Conservation (phyloP, 2,329 filamentous ascomycete species). For the Alternaria brassicae region DNA sequence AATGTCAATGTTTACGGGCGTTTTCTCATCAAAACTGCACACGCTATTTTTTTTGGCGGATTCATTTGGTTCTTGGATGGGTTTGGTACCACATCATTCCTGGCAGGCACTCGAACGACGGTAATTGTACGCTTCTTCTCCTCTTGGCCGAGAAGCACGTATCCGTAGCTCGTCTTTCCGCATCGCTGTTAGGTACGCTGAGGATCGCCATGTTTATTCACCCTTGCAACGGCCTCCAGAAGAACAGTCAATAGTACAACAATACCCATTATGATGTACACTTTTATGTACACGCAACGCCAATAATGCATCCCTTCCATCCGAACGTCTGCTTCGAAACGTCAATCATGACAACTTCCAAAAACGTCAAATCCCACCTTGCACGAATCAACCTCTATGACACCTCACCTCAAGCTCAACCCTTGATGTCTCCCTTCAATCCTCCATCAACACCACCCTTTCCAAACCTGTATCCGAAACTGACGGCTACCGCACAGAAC, state of each 20-base stretch:
- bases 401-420: not conserved
- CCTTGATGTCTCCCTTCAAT: slow-evolving; percentile 37
- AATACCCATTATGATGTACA: slow-evolving; percentile 1
- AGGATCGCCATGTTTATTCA: not conserved
- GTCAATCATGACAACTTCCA: not conserved
- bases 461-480: slow-evolving; percentile 80
- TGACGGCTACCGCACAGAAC: slow-evolving; percentile 75
- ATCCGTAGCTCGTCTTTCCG: no score
- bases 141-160: not conserved
- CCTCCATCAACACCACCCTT: slow-evolving; percentile 58
- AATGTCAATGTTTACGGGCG: not conserved
- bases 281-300: slow-evolving; percentile 1
- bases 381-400: not conserved
- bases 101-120: not conserved
- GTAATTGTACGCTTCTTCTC: not conserved
- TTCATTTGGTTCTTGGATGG: not conserved
- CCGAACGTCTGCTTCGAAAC: not conserved
- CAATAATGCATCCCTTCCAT: not conserved
- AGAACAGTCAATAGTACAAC: not conserved
- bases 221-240: not conserved
- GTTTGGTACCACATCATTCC: not conserved
- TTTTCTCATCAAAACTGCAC: not conserved
- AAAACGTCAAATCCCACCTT: not conserved
- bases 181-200: not conserved
- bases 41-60: not conserved